These are phyloP conservation scores for Rhynchospora tenuis DNA, from an alignment of 176 grass and related monocot species.

Conservation along the genomic window DNA sequence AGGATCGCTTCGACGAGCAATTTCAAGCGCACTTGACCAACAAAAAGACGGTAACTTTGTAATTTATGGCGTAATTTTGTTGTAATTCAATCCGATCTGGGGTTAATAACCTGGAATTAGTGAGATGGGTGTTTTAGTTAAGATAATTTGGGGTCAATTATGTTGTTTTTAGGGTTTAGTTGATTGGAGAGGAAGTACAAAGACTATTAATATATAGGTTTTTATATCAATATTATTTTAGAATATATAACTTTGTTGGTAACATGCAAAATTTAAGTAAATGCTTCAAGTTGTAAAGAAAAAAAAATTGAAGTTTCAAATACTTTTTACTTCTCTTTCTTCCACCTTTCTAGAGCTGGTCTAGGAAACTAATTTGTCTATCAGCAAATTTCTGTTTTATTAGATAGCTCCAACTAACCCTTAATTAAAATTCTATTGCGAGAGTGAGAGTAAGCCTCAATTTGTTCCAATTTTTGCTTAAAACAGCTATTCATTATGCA, in stretches of 20 bases:
- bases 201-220: not conserved
- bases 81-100: not conserved
- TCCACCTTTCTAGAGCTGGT: not conserved
- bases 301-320: not conserved
- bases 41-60: slow-evolving; percentile 50
- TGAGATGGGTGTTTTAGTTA: not conserved
- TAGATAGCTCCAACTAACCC: not conserved
- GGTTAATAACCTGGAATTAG: not conserved
- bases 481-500: not conserved
- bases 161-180: slow-evolving; percentile 1
- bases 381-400: not conserved
- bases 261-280: not conserved
- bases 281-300: not conserved
- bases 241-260: not conserved
- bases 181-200: not conserved
- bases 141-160: not conserved
- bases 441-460: not conserved
- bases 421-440: not conserved
- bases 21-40: slow-evolving; percentile 34
- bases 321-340: not conserved
- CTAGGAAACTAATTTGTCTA: not conserved
- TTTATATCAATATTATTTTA: not conserved
- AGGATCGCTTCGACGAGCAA: slow-evolving; percentile 44
- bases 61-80: not conserved
- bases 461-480: not conserved